Evolutionary conservation across 805 yeast species (phyloP).

Genomic region (Candida bentonensis): DNA sequence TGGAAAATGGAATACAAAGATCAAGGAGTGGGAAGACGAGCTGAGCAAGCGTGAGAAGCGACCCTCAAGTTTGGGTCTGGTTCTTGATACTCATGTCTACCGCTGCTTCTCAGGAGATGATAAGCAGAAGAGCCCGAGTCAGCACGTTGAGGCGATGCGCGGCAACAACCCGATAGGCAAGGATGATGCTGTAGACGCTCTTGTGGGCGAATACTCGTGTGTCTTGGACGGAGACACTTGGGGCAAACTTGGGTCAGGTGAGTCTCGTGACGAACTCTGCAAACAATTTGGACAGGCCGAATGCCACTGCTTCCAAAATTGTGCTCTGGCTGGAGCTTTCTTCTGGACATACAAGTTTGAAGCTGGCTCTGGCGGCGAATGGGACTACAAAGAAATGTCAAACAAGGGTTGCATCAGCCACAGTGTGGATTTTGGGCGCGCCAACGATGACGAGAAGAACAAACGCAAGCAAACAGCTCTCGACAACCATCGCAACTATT

Average conservation of each 20-base stretch:
- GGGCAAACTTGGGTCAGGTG: slow-evolving; percentile 31
- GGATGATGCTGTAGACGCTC: slow-evolving; percentile 39
- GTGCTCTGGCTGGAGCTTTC: slow-evolving; percentile 58
- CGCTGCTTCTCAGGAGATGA: slow-evolving; percentile 74
- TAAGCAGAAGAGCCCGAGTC: slow-evolving; percentile 46
- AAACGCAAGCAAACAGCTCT: slow-evolving; percentile 16
- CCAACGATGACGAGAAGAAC: slow-evolving; percentile 2
- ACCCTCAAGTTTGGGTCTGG: slow-evolving; percentile 37
- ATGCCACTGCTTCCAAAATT: slow-evolving; percentile 29
- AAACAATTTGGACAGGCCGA: slow-evolving; percentile 49
- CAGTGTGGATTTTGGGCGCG: slow-evolving; percentile 17
- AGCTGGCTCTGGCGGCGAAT: slow-evolving; percentile 88
- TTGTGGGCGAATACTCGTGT: slow-evolving; percentile 86
- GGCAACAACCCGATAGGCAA: slow-evolving; percentile 6
- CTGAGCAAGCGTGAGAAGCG: slow-evolving; percentile 14
- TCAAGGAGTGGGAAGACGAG: slow-evolving; percentile 29
- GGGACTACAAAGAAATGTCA: slow-evolving; percentile 79
- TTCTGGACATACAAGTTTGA: slow-evolving; percentile 89
- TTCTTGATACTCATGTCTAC: slow-evolving; percentile 76
- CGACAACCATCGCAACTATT: slow-evolving; percentile 44
- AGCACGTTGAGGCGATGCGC: slow-evolving; percentile 32
- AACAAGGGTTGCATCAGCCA: slow-evolving; percentile 39
- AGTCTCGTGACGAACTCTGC: slow-evolving; percentile 41
- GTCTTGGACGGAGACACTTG: slow-evolving; percentile 69
- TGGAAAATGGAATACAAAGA: slow-evolving; percentile 59